phyloP scores from a whole-genome alignment of 306 rosid genomes.

The Lathyrus tuberosus region DNA sequence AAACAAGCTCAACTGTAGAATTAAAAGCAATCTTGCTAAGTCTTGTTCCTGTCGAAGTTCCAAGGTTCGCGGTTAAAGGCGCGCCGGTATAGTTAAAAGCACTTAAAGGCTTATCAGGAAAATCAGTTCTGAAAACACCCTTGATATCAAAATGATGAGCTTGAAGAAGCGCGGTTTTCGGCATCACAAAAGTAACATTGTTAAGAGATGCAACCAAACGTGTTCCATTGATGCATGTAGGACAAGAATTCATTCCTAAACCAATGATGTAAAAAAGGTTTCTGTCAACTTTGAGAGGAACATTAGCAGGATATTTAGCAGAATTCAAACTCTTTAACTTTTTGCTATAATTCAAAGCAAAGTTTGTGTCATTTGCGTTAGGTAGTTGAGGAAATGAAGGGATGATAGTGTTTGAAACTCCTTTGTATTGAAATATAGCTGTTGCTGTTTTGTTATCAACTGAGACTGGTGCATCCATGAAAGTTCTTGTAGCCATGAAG shows the following conservation, averaged over 20 bases:
- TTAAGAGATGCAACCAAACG: slow-evolving; percentile 77
- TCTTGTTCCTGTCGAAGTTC: slow-evolving; percentile 66
- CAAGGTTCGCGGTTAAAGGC: slow-evolving; percentile 63
- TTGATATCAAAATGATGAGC: slow-evolving; percentile 70
- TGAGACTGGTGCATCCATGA: slow-evolving; percentile 71
- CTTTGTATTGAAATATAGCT: slow-evolving; percentile 78
- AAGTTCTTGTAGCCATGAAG: slow-evolving; percentile 70
- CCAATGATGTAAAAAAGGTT: slow-evolving; percentile 73
- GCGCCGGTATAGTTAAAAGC: slow-evolving; percentile 75
- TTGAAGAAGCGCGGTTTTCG: slow-evolving; percentile 76
- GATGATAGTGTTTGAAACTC: slow-evolving; percentile 63
- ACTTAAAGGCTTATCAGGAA: slow-evolving; percentile 65
- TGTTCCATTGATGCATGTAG: slow-evolving; percentile 74
- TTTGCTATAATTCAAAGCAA: slow-evolving; percentile 57
- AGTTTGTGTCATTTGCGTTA: slow-evolving; percentile 58
- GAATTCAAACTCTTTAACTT: slow-evolving; percentile 68
- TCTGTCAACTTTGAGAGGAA: slow-evolving; percentile 74
- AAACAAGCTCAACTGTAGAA: slow-evolving; percentile 76
- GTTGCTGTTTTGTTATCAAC: slow-evolving; percentile 79
- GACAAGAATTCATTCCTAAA: slow-evolving; percentile 67
- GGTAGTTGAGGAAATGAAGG: slow-evolving; percentile 73
- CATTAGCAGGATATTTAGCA: slow-evolving; percentile 67
- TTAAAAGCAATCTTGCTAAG: slow-evolving; percentile 67
- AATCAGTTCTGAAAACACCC: slow-evolving; percentile 75
- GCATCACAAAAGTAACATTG: slow-evolving; percentile 82